A percentile compares a stretch with the other conserved stretches of the same genome.
Conservation (phyloP, 2,329 filamentous ascomycete species). For the Huntiella savannae region DNA sequence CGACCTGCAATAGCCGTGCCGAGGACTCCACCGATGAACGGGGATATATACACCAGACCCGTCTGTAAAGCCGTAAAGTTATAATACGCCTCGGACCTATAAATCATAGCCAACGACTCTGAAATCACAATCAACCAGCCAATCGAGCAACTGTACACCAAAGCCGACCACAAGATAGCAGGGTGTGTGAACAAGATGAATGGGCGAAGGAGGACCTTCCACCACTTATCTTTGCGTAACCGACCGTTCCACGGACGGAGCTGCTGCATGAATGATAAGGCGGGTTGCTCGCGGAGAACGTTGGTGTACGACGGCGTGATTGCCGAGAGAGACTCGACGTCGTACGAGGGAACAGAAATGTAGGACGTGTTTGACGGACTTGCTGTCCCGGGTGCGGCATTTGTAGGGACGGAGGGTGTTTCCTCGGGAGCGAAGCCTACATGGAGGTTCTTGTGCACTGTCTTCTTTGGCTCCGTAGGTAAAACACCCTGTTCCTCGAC, state of each 20-base stretch:
- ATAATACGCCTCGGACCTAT: constrained; percentile 48
- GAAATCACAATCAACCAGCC: constrained; percentile 88
- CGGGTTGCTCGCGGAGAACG: constrained; percentile 44
- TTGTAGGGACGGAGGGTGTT: not conserved
- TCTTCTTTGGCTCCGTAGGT: not conserved
- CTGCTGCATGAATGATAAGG: constrained; percentile 53
- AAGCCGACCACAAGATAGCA: constrained; percentile 68
- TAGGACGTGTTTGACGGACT: not conserved
- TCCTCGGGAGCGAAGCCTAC: constrained; percentile 18
- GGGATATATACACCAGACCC: constrained; percentile 74
- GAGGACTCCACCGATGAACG: constrained; percentile 75
- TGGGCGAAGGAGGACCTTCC: constrained; percentile 56
- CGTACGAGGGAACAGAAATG: constrained; percentile 9
- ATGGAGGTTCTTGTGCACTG: constrained; percentile 16
- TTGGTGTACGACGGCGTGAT: constrained; percentile 43
- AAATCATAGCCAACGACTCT: constrained; percentile 68
- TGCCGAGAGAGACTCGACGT: constrained; percentile 7
- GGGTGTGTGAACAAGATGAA: constrained; percentile 81
- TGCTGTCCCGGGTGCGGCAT: not conserved
- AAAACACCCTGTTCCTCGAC: not conserved
- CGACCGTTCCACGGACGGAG: constrained; percentile 63
- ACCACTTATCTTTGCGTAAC: constrained; percentile 60
- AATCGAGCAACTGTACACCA: constrained; percentile 71
- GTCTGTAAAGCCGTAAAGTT: constrained; percentile 65
- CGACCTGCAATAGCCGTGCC: constrained; percentile 48